A percentile compares a stretch with the other conserved stretches of the same genome.
phyloP scores from a whole-genome alignment of 768 basidiomycete genomes.

The Agrocybe praecox region DNA sequence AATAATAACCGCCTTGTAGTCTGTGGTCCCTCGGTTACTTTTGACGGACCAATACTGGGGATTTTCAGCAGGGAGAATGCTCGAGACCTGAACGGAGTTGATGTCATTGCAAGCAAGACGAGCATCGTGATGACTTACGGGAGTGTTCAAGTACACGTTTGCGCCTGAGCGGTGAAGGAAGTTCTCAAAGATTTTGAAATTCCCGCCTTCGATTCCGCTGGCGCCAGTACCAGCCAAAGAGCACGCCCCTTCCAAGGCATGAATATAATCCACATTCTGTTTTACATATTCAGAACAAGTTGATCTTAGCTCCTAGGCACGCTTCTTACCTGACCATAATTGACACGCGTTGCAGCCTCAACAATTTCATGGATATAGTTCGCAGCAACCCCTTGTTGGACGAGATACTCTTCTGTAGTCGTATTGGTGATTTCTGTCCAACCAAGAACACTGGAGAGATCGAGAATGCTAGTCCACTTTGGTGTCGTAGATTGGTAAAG shows the following conservation, averaged over 20 bases:
- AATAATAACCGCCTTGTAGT: constrained; percentile 79
- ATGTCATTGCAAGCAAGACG: not conserved
- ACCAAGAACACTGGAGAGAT: constrained; percentile 53
- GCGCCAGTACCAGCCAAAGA: constrained; percentile 77
- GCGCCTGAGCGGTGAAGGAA: constrained; percentile 77
- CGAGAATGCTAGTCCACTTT: constrained; percentile 63
- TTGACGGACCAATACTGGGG: constrained; percentile 56
- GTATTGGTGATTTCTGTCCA: constrained; percentile 52
- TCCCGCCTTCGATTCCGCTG: constrained; percentile 71
- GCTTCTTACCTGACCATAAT: constrained; percentile 70
- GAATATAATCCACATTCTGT: constrained; percentile 70
- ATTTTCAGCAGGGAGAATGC: constrained; percentile 45
- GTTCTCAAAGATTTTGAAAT: constrained; percentile 81
- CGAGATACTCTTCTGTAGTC: constrained; percentile 60
- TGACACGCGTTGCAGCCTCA: constrained; percentile 80
- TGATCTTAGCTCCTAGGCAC: not conserved
- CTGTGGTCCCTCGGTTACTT: constrained; percentile 44
- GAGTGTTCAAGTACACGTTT: constrained; percentile 67
- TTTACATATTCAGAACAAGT: constrained; percentile 1
- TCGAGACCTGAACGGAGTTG: constrained; percentile 44
- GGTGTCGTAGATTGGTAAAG: constrained; percentile 60
- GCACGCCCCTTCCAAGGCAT: constrained; percentile 72
- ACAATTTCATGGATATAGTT: constrained; percentile 73
- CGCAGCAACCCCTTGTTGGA: constrained; percentile 51
- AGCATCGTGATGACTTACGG: constrained; percentile 40